Base-by-base conservation (phyloP, 371 early-diverging fungal genomes). In the Mycotypha africana region DNA sequence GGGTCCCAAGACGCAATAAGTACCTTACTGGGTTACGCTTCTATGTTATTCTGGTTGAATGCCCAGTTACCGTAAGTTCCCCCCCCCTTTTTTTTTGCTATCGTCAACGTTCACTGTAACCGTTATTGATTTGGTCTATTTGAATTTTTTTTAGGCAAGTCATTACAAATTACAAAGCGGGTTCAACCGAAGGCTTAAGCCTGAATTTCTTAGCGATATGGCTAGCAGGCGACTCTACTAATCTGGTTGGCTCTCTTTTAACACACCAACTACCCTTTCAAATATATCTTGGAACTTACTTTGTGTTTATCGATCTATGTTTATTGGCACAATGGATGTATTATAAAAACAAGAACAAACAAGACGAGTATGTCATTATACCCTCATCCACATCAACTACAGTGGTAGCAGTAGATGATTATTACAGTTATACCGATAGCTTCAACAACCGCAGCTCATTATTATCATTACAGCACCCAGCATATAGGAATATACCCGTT, bases 191-290 rank as follows among this genome's bases (percentile, higher is more conserved):
- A 10, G 62, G 75, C 0, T 62, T 85, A 15, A 70, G 72, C 34
- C 33, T 81, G 17, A 57, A 69, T 22, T 87, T 87, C 42, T 45
- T 87, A 49, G 47, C 67, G 23, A 82, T 77, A 39, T 88, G 88
- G 88, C 44, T 81, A 31, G 70, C 76, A 46, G 81, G 81, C 25
- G 90, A 89, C 50, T 33, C 78, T 33, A 64, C 78, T 21, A 88
- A 87, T 56, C 66, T 88, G 6, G 56, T 82, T 33, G 90, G 88
- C 14, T 74, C 85, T 21, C 44, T 85, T 4, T 60, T 87, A 53
- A 86, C 88, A 10, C 47, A 76, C 35, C 88, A 88, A 61, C 74
- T 81, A 42, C 84, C 86, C 23, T 88, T 88, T 54, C 90, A 89
- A 64, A 65, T 70, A 47, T 73, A 73, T 46, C 67, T 73, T 16